Percentiles rank a stretch among this genome's conserved stretches.
Conservation (phyloP, 352 stramenopile genomes). For the Phytophthora melonis region DNA sequence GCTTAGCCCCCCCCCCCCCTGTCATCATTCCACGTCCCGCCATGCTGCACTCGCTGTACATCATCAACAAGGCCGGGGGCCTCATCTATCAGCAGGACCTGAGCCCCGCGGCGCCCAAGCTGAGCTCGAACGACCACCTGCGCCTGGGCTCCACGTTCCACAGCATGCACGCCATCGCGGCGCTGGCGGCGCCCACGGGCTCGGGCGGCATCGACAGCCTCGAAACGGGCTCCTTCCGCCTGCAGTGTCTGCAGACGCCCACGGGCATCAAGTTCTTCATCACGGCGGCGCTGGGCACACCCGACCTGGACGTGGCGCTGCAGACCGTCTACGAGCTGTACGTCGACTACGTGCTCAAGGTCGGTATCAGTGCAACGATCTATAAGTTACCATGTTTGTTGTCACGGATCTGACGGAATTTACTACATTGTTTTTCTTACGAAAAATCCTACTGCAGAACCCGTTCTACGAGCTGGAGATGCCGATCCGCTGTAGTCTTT, state of each 20-base stretch:
- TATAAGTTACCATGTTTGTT: no score
- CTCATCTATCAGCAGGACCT: slow-evolving; percentile 95
- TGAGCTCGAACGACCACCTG: slow-evolving; percentile 94
- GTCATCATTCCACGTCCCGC: not conserved
- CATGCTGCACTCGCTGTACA: slow-evolving; percentile 94
- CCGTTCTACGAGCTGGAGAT: slow-evolving; percentile 97
- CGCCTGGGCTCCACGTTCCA: slow-evolving; percentile 95
- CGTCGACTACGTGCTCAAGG: slow-evolving; percentile 96
- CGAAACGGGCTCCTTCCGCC: slow-evolving; percentile 92
- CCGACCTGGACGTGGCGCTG: slow-evolving; percentile 86
- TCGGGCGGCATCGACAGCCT: slow-evolving; percentile 93
- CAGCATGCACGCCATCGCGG: slow-evolving; percentile 93
- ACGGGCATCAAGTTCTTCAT: slow-evolving; percentile 96
- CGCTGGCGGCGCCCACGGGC: slow-evolving; percentile 80
- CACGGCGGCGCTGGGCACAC: slow-evolving; percentile 87
- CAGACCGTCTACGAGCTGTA: slow-evolving; percentile 95
- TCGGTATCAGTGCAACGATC: slow-evolving; percentile 17
- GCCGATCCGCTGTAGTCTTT: slow-evolving; percentile 94
- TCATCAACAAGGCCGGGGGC: slow-evolving; percentile 95
- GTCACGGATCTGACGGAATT: no score
- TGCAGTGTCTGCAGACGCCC: slow-evolving; percentile 94
- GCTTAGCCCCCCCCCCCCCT: not conserved
- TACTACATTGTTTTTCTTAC: not conserved
- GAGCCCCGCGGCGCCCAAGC: slow-evolving; percentile 79
- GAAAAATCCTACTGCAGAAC: slow-evolving; percentile 59